These are phyloP conservation scores for Fomitopsis palustris DNA, from an alignment of 1,284 basidiomycete genomes.

Conservation along the genomic window DNA sequence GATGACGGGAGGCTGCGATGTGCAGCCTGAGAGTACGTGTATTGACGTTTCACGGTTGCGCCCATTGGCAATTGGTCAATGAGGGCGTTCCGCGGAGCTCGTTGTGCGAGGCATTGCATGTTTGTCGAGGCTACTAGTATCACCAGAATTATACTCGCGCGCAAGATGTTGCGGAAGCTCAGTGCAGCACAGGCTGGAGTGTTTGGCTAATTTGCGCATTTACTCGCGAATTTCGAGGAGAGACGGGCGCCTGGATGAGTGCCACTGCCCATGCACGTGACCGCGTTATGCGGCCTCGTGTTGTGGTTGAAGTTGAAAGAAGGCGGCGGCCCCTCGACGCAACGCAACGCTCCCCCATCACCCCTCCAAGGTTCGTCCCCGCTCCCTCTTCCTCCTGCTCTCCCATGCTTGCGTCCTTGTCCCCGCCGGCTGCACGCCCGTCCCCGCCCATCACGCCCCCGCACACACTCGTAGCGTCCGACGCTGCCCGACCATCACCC, in stretches of 20 bases:
- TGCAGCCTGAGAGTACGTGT: neutral
- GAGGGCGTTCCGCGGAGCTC: too few relatives aligned
- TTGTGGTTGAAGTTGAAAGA: slow-evolving; percentile 4
- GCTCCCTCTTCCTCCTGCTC: neutral
- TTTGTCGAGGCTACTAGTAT: too few relatives aligned
- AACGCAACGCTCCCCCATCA: neutral
- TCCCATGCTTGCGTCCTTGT: slow-evolving; percentile 2
- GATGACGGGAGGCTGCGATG: neutral
- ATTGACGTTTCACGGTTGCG: neutral
- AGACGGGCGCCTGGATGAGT: too few relatives aligned
- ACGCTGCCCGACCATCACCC: slow-evolving; percentile 10
- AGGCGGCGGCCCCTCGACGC: neutral
- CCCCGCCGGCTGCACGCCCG: neutral
- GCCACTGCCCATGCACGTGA: too few relatives aligned
- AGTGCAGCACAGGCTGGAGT: too few relatives aligned
- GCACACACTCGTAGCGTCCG: neutral
- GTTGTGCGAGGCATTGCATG: too few relatives aligned
- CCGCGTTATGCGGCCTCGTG: slow-evolving; percentile 5
- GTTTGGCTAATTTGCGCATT: too few relatives aligned
- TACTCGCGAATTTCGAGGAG: too few relatives aligned
- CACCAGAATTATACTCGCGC: too few relatives aligned
- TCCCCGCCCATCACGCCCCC: slow-evolving; percentile 8
- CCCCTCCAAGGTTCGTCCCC: slow-evolving; percentile 1
- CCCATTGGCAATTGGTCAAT: neutral
- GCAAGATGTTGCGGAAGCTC: too few relatives aligned